phyloP scores from a whole-genome alignment of 768 basidiomycete genomes.

The Termitomyces titanicus region DNA sequence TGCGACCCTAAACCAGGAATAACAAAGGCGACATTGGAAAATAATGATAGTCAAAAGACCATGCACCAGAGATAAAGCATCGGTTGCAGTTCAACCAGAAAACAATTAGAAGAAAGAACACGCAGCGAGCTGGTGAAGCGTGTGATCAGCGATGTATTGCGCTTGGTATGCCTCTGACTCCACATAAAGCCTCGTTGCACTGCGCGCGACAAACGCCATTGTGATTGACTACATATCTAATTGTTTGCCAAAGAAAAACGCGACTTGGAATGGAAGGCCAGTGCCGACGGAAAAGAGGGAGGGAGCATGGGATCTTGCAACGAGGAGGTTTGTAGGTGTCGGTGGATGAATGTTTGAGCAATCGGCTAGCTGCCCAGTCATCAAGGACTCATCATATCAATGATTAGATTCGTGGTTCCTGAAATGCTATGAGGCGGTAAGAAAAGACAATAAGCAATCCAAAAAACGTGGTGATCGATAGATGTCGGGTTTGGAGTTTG shows the following conservation, averaged over 20 bases:
- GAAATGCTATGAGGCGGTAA: neutral
- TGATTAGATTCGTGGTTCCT: slow-evolving; percentile 3
- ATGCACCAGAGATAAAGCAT: neutral
- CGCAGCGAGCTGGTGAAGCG: neutral
- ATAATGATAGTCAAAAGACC: neutral
- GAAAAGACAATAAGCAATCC: neutral
- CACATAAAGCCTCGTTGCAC: slow-evolving; percentile 1
- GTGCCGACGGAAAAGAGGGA: neutral
- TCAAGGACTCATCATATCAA: neutral
- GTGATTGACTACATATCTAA: neutral
- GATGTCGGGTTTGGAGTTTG: neutral
- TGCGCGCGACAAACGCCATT: neutral
- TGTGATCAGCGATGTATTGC: neutral
- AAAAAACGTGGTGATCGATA: neutral
- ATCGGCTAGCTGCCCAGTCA: neutral
- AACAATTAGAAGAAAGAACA: neutral
- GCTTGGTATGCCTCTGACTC: neutral
- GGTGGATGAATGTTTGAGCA: neutral
- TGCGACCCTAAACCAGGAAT: neutral
- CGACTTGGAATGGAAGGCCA: neutral
- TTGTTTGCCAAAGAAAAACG: neutral
- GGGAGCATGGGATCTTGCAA: neutral
- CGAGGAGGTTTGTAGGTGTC: neutral
- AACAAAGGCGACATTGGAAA: neutral
- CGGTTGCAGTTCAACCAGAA: neutral